Conservation (phyloP, 371 early-diverging fungal species). For the Lichtheimia corymbifera region DNA sequence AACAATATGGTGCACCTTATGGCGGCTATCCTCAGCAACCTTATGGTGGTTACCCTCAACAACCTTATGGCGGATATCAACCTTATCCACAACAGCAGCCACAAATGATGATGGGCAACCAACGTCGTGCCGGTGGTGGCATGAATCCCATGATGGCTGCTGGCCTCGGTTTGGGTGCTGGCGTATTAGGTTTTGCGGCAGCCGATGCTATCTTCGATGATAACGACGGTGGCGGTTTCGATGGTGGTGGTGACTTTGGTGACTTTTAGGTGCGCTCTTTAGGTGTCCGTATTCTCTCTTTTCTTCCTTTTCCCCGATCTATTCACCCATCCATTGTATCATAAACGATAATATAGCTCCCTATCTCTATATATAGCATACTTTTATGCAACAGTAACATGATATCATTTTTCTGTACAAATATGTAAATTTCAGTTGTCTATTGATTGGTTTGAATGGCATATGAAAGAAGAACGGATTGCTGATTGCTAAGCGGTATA, state of each 20-base stretch:
- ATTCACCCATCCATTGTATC: neutral
- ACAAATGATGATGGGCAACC: constrained; percentile 5
- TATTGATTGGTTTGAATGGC: too few species aligned
- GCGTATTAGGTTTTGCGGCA: constrained; percentile 35
- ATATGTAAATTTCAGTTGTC: too few species aligned
- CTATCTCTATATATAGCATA: too few species aligned
- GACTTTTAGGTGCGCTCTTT: constrained; percentile 1
- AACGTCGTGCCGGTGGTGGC: constrained; percentile 22
- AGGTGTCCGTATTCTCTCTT: neutral
- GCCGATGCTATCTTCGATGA: constrained; percentile 38
- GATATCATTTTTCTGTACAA: too few species aligned
- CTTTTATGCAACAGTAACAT: too few species aligned
- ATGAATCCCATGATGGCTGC: constrained; percentile 31
- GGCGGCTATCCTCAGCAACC: constrained; percentile 18
- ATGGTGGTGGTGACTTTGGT: constrained; percentile 26
- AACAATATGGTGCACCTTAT: constrained; percentile 21
- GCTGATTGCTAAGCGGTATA: too few species aligned
- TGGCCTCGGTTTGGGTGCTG: constrained; percentile 41
- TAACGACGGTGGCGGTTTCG: constrained; percentile 17
- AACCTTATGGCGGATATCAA: constrained; percentile 28
- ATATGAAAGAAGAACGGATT: too few species aligned
- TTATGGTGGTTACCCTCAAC: constrained; percentile 19
- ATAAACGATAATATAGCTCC: neutral
- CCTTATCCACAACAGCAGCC: constrained; percentile 8
- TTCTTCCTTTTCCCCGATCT: neutral